Conservation (phyloP, 139 green algal genomes). For the Edaphochlamys debaryana region DNA sequence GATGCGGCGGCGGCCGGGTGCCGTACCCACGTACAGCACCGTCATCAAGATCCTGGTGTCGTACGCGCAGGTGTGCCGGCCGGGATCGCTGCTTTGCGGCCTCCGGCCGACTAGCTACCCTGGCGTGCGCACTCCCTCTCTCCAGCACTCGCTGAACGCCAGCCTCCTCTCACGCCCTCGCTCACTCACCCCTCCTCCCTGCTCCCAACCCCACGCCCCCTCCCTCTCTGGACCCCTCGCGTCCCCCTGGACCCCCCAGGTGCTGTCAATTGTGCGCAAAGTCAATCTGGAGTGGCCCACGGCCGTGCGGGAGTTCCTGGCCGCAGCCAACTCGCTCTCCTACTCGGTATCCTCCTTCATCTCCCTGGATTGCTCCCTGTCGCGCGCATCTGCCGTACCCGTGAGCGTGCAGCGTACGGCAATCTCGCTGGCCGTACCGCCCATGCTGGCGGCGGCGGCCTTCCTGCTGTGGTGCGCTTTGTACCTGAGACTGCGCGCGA, state of each 20-base stretch:
- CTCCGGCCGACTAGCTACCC: too few relatives aligned
- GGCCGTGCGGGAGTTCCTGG: constrained; percentile 14
- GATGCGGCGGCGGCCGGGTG: not conserved
- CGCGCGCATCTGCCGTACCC: not conserved
- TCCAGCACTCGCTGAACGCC: too few relatives aligned
- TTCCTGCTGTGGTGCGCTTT: not conserved
- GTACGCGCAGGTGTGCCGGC: constrained; percentile 1
- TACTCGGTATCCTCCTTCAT: constrained; percentile 3
- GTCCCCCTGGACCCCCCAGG: not conserved
- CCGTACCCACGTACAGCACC: constrained; percentile 3
- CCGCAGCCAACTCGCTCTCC: not conserved
- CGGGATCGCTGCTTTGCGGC: too few relatives aligned
- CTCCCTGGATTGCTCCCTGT: constrained; percentile 13
- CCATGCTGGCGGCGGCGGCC: not conserved
- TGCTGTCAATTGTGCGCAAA: constrained; percentile 10
- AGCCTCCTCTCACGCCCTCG: too few relatives aligned
- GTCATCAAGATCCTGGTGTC: constrained; percentile 35
- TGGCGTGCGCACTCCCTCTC: too few relatives aligned
- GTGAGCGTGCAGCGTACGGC: not conserved
- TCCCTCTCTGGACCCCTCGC: too few relatives aligned
- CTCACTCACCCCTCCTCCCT: not conserved
- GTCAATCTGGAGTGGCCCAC: constrained; percentile 4
- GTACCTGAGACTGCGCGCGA: not conserved
- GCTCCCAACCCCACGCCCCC: not conserved
- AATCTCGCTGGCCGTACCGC: constrained; percentile 1